Evolutionary conservation across 352 stramenopile species (phyloP).

Genomic region (Phytopythium litorale): DNA sequence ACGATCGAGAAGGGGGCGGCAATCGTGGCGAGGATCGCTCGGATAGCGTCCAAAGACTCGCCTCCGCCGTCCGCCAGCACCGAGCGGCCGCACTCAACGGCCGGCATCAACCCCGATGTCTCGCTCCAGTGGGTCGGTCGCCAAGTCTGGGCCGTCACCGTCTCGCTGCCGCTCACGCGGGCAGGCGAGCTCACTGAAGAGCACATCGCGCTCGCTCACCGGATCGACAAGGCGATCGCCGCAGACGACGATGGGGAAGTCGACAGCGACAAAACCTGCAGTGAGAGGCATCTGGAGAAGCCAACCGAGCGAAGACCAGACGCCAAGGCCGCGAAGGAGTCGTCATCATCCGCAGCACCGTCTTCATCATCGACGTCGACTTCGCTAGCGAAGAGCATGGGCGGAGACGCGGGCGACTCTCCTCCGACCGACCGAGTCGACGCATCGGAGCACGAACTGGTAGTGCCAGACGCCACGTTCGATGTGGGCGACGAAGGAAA

Average conservation of each 20-base stretch:
- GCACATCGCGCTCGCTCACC: slow-evolving; percentile 52
- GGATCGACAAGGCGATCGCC: slow-evolving; percentile 62
- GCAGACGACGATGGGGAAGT: not conserved
- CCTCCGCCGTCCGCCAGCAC: not conserved
- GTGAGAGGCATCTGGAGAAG: not conserved
- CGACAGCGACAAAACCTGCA: too few species aligned
- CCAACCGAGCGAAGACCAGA: not conserved
- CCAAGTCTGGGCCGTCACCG: slow-evolving; percentile 66
- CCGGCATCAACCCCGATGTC: slow-evolving; percentile 60
- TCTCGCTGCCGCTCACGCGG: slow-evolving; percentile 54
- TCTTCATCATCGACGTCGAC: not conserved
- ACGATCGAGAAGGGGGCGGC: slow-evolving; percentile 65
- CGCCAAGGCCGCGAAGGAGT: not conserved
- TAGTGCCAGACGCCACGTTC: not conserved
- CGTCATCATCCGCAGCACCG: not conserved
- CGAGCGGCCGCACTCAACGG: not conserved
- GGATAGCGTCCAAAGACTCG: slow-evolving; percentile 16
- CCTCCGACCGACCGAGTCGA: not conserved
- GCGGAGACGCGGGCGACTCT: not conserved
- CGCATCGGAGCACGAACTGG: not conserved
- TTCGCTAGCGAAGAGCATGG: not conserved
- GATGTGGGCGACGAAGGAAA: slow-evolving; percentile 7
- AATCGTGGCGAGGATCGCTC: slow-evolving; percentile 53
- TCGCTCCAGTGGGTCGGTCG: slow-evolving; percentile 75
- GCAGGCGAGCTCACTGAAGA: slow-evolving; percentile 59